These are phyloP conservation scores for Tolypocladium ophioglossoides DNA, from an alignment of 2,329 filamentous ascomycete species.

Conservation along the genomic window DNA sequence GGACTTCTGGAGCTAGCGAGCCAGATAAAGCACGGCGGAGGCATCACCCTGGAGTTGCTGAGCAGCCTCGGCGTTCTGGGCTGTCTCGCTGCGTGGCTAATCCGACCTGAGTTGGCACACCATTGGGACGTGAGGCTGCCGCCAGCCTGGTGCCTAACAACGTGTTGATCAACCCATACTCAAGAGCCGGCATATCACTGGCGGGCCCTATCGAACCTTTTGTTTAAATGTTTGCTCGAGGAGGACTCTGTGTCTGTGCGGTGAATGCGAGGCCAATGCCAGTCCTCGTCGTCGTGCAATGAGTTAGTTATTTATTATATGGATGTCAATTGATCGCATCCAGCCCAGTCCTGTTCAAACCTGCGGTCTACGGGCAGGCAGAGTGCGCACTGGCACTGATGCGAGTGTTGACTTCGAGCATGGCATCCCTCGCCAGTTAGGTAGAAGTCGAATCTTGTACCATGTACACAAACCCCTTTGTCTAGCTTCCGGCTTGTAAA, in stretches of 20 bases:
- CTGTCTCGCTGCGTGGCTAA: constrained; percentile 56
- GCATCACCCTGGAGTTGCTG: constrained; percentile 60
- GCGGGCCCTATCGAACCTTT: too few relatives aligned
- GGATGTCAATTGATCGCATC: not conserved
- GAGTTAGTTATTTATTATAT: not conserved
- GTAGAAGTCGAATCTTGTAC: not conserved
- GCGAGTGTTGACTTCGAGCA: not conserved
- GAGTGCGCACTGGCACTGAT: not conserved
- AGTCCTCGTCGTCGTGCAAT: not conserved
- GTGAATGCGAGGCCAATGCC: not conserved
- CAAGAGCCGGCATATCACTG: not conserved
- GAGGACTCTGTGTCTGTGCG: not conserved
- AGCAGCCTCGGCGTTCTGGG: constrained; percentile 66
- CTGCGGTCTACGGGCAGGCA: not conserved
- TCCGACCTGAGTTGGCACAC: constrained; percentile 13
- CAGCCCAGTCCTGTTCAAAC: not conserved
- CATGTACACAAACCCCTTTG: not conserved
- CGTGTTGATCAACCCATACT: not conserved
- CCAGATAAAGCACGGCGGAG: constrained; percentile 52
- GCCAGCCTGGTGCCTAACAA: constrained; percentile 2
- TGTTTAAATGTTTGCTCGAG: not conserved
- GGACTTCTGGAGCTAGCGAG: constrained; percentile 63
- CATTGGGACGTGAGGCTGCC: constrained; percentile 5
- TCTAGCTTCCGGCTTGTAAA: not conserved
- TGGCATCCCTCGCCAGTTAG: not conserved